Conservation (phyloP, 495 filamentous ascomycete species). For the Gamarada debralockiae region DNA sequence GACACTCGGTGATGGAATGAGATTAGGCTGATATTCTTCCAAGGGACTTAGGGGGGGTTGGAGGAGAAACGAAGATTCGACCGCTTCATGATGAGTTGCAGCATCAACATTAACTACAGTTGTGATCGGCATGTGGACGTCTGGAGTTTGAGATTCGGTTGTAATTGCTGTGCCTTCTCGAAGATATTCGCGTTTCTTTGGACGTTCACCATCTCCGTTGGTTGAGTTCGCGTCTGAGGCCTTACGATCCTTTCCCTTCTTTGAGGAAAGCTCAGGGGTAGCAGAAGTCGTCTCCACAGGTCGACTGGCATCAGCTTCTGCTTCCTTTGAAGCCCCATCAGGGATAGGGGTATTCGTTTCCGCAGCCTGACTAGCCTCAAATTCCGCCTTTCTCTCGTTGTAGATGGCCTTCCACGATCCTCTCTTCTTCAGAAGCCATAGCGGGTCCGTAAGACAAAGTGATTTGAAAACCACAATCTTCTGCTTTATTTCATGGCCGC, state of each 20-base stretch:
- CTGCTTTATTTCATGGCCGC: background rate
- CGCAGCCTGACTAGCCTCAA: background rate
- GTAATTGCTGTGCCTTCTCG: too few species aligned
- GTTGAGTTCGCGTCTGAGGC: background rate
- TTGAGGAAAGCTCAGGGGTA: too few species aligned
- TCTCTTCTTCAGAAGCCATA: constrained; percentile 5
- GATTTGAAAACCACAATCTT: constrained; percentile 19
- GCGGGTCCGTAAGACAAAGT: constrained; percentile 6
- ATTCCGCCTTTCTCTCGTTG: background rate
- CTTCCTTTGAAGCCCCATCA: background rate
- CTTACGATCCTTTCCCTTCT: too few species aligned
- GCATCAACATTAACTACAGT: too few species aligned
- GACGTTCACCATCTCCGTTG: background rate
- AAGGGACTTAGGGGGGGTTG: too few species aligned
- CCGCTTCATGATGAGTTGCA: too few species aligned
- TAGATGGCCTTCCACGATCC: constrained; percentile 4
- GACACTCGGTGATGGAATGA: too few species aligned
- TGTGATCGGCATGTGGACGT: too few species aligned
- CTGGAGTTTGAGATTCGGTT: too few species aligned
- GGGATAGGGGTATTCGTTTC: background rate
- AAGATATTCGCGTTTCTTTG: background rate
- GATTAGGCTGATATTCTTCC: too few species aligned
- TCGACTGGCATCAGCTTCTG: background rate
- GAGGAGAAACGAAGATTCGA: too few species aligned
- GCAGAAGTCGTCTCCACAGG: background rate